Evolutionary conservation across 2,329 filamentous ascomycete genomes (phyloP).

Genomic region (Corynespora cassiicola): DNA sequence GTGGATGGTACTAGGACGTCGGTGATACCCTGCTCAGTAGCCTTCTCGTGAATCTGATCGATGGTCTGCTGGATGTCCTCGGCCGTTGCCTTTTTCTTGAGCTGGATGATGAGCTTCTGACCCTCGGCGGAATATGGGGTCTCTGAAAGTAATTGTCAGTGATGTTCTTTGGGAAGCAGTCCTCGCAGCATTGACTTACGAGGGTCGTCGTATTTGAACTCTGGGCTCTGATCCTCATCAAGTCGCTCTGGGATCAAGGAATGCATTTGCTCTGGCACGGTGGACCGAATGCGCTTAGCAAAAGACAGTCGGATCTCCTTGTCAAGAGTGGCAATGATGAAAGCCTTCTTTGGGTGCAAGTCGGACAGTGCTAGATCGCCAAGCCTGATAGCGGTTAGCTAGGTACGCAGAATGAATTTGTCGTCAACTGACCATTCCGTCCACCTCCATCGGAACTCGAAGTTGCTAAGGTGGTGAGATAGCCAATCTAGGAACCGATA

Average conservation of each 20-base stretch:
- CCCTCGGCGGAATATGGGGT: slow-evolving; percentile 85
- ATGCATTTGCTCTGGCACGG: slow-evolving; percentile 84
- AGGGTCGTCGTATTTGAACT: slow-evolving; percentile 86
- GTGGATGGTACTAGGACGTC: slow-evolving; percentile 87
- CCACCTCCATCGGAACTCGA: slow-evolving; percentile 99
- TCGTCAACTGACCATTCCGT: slow-evolving; percentile 78
- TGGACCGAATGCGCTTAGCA: slow-evolving; percentile 93
- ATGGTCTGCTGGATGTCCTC: slow-evolving; percentile 86
- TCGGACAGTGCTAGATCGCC: slow-evolving; percentile 80
- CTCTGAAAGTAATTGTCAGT: slow-evolving; percentile 52
- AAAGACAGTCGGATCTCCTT: slow-evolving; percentile 98
- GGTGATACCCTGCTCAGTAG: slow-evolving; percentile 68
- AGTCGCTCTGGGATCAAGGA: slow-evolving; percentile 82
- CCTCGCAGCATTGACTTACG: slow-evolving; percentile 57
- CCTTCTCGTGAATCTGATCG: slow-evolving; percentile 80
- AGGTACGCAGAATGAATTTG: too few relatives aligned
- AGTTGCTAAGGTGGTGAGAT: slow-evolving; percentile 96
- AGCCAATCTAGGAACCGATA: slow-evolving; percentile 98
- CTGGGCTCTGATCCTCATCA: slow-evolving; percentile 91
- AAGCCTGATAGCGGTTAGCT: slow-evolving; percentile 56
- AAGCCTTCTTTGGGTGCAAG: slow-evolving; percentile 87
- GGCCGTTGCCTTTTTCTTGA: slow-evolving; percentile 84
- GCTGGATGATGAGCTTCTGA: slow-evolving; percentile 77
- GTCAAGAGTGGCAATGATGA: slow-evolving; percentile 88
- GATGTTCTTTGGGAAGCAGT: neutral